A percentile compares a stretch with the other conserved stretches of the same genome.
These are phyloP conservation scores for Boletus pseudo-olivaceus DNA, from an alignment of 768 basidiomycete species.

Conservation along the genomic window DNA sequence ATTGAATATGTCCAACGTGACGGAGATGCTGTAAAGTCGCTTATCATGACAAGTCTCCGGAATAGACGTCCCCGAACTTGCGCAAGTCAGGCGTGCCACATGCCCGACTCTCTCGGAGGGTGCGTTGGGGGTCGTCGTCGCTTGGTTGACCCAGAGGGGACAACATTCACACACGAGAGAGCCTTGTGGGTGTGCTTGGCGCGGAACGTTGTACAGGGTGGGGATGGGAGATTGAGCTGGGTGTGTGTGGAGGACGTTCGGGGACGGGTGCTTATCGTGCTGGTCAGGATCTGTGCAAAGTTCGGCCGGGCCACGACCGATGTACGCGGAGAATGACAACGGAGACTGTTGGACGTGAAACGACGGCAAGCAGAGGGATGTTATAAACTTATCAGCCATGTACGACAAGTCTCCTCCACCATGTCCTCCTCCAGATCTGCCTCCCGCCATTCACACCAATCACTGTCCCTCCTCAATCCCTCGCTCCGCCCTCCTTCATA, in stretches of 20 bases:
- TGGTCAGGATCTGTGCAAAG: neutral
- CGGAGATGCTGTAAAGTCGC: neutral
- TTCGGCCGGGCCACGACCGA: slow-evolving; percentile 25
- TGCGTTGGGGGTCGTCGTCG: too few species aligned
- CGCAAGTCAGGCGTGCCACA: neutral
- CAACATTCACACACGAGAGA: too few species aligned
- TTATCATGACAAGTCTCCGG: neutral
- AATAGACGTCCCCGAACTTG: neutral
- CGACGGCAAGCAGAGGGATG: slow-evolving; percentile 15
- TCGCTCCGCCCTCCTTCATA: slow-evolving; percentile 37
- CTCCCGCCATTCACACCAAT: slow-evolving; percentile 49
- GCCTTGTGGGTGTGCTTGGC: too few species aligned
- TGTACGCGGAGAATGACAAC: slow-evolving; percentile 32
- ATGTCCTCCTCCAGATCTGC: slow-evolving; percentile 34
- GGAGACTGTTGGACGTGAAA: slow-evolving; percentile 13
- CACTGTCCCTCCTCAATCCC: slow-evolving; percentile 50
- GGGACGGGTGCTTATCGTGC: neutral
- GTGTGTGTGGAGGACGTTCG: neutral
- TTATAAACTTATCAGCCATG: slow-evolving; percentile 15
- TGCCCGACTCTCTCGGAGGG: slow-evolving; percentile 1
- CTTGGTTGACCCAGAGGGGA: too few species aligned
- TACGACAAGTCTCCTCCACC: neutral
- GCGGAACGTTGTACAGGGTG: too few species aligned
- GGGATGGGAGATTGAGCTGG: too few species aligned
- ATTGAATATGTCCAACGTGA: too few species aligned